These are phyloP conservation scores for Phytopythium chamaehyphon DNA, from an alignment of 352 stramenopile genomes.

Conservation along the genomic window DNA sequence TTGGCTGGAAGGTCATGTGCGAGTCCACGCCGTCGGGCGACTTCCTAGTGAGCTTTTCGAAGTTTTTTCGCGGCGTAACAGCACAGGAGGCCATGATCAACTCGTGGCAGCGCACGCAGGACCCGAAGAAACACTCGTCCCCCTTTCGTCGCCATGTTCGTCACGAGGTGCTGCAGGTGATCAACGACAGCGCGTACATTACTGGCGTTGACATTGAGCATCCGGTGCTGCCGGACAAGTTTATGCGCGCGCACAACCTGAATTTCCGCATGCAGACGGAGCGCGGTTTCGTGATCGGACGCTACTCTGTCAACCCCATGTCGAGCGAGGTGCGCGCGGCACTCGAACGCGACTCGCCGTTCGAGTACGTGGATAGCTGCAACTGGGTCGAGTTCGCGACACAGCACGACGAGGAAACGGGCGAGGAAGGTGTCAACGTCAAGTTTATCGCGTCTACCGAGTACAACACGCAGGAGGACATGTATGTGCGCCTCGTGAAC, in stretches of 20 bases:
- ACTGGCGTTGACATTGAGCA: slow-evolving; percentile 39
- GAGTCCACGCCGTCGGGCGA: slow-evolving; percentile 32
- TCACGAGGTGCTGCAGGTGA: slow-evolving; percentile 38
- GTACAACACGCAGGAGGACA: slow-evolving; percentile 60
- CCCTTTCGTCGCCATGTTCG: slow-evolving; percentile 32
- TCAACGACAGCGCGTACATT: slow-evolving; percentile 53
- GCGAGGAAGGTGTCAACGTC: slow-evolving; percentile 39
- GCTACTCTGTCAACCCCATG: slow-evolving; percentile 51
- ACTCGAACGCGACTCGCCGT: slow-evolving; percentile 27
- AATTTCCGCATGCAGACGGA: slow-evolving; percentile 50
- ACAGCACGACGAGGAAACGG: slow-evolving; percentile 20
- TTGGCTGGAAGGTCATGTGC: slow-evolving; percentile 46
- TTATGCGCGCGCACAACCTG: slow-evolving; percentile 42
- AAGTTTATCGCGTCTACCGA: slow-evolving; percentile 59
- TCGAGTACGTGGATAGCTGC: slow-evolving; percentile 51
- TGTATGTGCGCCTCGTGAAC: slow-evolving; percentile 46
- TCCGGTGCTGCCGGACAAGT: slow-evolving; percentile 39
- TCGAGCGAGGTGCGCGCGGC: slow-evolving; percentile 28
- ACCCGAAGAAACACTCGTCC: slow-evolving; percentile 18
- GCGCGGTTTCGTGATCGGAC: slow-evolving; percentile 52
- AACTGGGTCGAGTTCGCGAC: slow-evolving; percentile 52
- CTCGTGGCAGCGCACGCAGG: slow-evolving; percentile 22
- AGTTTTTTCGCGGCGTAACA: slow-evolving; percentile 36
- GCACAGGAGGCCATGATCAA: slow-evolving; percentile 37
- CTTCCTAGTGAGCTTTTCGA: slow-evolving; percentile 50